phyloP scores from a whole-genome alignment of 257 asterid species.

The Solanum arcanum region DNA sequence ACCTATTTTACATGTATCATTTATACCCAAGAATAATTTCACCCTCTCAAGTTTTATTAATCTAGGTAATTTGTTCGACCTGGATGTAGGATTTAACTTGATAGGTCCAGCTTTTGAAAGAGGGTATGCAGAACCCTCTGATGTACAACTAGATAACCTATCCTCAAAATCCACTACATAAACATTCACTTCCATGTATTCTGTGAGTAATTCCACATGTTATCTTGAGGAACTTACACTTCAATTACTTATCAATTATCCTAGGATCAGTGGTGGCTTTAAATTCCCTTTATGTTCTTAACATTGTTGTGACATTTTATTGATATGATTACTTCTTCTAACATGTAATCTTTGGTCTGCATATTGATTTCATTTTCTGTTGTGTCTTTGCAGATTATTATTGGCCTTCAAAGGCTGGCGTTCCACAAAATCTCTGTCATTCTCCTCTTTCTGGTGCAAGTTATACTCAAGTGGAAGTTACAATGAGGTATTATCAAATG shows the following conservation, averaged over 20 bases:
- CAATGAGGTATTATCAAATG: conserved; percentile 13
- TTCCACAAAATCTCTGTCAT: background rate
- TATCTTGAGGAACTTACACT: background rate
- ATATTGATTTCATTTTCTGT: background rate
- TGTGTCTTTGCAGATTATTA: conserved; percentile 18
- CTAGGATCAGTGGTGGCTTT: background rate
- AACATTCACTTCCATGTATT: background rate
- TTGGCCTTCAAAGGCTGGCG: conserved; percentile 29
- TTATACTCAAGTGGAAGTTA: conserved; percentile 15
- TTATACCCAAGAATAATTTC: background rate
- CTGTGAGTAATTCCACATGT: background rate
- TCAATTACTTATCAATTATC: background rate
- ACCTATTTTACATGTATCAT: background rate
- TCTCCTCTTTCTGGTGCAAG: background rate
- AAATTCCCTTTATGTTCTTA: background rate
- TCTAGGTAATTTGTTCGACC: background rate
- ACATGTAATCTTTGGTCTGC: background rate
- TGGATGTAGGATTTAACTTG: background rate
- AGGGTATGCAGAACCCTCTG: background rate
- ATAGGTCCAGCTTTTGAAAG: background rate
- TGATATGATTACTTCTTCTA: background rate
- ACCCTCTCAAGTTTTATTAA: background rate
- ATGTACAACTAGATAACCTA: background rate
- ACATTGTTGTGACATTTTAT: background rate
- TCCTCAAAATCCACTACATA: background rate